Percentiles rank a stretch among this genome's conserved stretches.
phyloP scores from a whole-genome alignment of 2,329 filamentous ascomycete species.

The Thielaviopsis euricoi region DNA sequence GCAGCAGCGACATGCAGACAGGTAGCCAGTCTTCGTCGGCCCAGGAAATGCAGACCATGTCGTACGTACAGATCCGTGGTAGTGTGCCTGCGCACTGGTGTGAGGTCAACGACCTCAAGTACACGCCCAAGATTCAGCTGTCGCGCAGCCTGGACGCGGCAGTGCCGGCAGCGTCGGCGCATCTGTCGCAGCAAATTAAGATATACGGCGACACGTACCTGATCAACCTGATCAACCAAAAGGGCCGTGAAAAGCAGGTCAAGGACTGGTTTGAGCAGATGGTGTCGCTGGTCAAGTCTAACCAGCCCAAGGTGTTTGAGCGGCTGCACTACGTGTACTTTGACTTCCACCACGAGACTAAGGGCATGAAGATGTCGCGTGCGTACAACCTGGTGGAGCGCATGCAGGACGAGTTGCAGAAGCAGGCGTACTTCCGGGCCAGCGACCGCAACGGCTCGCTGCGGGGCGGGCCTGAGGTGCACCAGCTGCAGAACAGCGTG shows the following conservation, averaged over 20 bases:
- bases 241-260: slow-evolving; percentile 72
- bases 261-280: slow-evolving; percentile 92
- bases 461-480: slow-evolving; percentile 55
- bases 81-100: slow-evolving; percentile 95
- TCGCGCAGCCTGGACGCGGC: slow-evolving; percentile 73
- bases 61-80: slow-evolving; percentile 91
- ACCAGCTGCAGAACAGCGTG: slow-evolving; percentile 69
- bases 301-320: slow-evolving; percentile 48
- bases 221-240: slow-evolving; percentile 94
- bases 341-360: slow-evolving; percentile 96
- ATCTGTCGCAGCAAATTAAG: slow-evolving; percentile 86
- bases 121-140: slow-evolving; percentile 69
- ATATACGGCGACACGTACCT: slow-evolving; percentile 94
- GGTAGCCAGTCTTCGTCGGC: slow-evolving; percentile 37
- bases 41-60: slow-evolving; percentile 73
- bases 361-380: slow-evolving; percentile 84
- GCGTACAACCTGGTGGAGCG: slow-evolving; percentile 75
- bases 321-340: slow-evolving; percentile 94
- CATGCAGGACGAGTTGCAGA: slow-evolving; percentile 56
- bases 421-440: slow-evolving; percentile 84
- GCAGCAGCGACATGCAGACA: slow-evolving; percentile 59
- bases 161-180: slow-evolving; percentile 59
- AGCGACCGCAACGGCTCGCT: slow-evolving; percentile 61
- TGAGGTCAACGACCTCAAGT: slow-evolving; percentile 84
- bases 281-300: slow-evolving; percentile 68